These are phyloP conservation scores for Starmerella ratchasimensis DNA, from an alignment of 805 yeast species.

Conservation along the genomic window DNA sequence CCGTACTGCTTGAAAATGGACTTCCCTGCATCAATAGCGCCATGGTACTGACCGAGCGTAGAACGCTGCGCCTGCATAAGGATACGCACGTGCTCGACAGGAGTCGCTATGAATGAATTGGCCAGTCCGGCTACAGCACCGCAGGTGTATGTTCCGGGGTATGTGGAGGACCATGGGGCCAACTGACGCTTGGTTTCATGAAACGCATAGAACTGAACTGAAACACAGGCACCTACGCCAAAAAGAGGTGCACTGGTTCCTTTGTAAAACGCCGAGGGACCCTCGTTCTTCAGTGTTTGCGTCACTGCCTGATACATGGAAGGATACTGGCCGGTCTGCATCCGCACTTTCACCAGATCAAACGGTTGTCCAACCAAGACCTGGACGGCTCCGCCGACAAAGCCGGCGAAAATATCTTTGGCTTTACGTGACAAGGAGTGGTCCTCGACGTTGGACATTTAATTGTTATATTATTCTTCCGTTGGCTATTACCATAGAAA, in stretches of 20 bases:
- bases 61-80: constrained; percentile 40
- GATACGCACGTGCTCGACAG: constrained; percentile 55
- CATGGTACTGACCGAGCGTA: constrained; percentile 26
- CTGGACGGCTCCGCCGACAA: constrained; percentile 43
- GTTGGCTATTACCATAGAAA: too few species aligned
- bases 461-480: too few species aligned
- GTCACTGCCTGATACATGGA: constrained; percentile 39
- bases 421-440: constrained; percentile 31
- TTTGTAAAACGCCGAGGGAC: constrained; percentile 47
- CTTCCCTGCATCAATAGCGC: constrained; percentile 34
- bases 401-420: constrained; percentile 42
- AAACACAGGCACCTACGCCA: constrained; percentile 59
- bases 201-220: constrained; percentile 56
- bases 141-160: constrained; percentile 44
- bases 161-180: constrained; percentile 23
- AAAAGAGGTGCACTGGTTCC: constrained; percentile 58
- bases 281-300: constrained; percentile 45
- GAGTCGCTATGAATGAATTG: constrained; percentile 49
- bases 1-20: constrained; percentile 35
- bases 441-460: constrained; percentile 6
- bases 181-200: constrained; percentile 54
- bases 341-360: constrained; percentile 55
- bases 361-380: constrained; percentile 52
- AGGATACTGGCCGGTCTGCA: constrained; percentile 53
- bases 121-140: constrained; percentile 57